Conservation (phyloP, 2,329 filamentous ascomycete species). For the Magnaporthales sp. region DNA sequence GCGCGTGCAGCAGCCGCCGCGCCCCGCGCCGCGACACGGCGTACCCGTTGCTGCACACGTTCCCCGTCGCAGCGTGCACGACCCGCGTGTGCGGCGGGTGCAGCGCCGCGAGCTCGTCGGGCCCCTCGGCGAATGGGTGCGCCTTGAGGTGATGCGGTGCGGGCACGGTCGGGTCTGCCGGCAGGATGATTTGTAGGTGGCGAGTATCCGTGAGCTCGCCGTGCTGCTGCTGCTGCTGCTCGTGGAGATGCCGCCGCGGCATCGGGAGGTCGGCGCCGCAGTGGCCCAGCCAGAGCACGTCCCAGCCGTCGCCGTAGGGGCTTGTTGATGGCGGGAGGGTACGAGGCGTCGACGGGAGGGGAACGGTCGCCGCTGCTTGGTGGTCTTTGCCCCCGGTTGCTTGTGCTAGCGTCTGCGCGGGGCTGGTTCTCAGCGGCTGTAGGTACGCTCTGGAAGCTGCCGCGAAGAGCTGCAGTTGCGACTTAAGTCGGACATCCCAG, state of each 20-base stretch:
- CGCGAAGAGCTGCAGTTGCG: conserved; percentile 34
- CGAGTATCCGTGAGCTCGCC: not conserved
- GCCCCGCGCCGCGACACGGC: conserved; percentile 35
- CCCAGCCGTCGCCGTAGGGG: conserved; percentile 43
- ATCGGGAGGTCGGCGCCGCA: conserved; percentile 29
- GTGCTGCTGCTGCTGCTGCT: not conserved
- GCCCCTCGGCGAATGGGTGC: conserved; percentile 24
- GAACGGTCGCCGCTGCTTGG: not conserved
- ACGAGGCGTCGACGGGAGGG: not conserved
- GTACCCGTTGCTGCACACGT: conserved; percentile 29
- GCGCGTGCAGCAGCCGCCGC: conserved; percentile 29
- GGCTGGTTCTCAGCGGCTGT: conserved; percentile 18
- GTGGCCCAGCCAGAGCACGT: conserved; percentile 43
- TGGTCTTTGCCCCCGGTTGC: too few species aligned
- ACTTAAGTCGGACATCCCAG: conserved; percentile 44
- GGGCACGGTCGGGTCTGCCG: conserved; percentile 27
- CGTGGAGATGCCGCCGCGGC: conserved; percentile 1
- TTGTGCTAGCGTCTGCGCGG: too few species aligned
- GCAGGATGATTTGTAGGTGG: conserved; percentile 8
- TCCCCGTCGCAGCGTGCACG: conserved; percentile 32
- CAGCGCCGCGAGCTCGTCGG: conserved; percentile 13
- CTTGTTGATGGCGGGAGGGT: conserved; percentile 12
- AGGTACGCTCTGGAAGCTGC: conserved; percentile 24
- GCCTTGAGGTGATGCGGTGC: conserved; percentile 22
- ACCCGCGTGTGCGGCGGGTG: conserved; percentile 34